phyloP scores from a whole-genome alignment of 495 filamentous ascomycete genomes.

The Aspergillus taichungensis region DNA sequence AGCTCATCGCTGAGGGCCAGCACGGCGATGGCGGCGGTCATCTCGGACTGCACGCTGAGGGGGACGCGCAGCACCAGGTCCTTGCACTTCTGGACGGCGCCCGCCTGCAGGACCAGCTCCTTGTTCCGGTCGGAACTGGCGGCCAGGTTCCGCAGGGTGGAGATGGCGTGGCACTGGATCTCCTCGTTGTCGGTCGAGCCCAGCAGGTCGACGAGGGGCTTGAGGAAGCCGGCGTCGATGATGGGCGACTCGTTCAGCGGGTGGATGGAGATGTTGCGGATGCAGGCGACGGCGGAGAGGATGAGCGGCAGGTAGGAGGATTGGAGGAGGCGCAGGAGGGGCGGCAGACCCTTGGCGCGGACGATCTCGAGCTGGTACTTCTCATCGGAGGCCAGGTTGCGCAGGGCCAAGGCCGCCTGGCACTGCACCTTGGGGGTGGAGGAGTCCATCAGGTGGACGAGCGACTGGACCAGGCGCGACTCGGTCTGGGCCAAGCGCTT shows the following conservation, averaged over 20 bases:
- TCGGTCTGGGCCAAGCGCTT: conserved; percentile 86
- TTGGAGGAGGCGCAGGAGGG: conserved; percentile 80
- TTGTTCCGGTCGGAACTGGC: conserved; percentile 97
- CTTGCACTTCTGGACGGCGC: conserved; percentile 97
- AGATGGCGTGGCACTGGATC: conserved; percentile 97
- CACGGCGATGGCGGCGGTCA: conserved; percentile 98
- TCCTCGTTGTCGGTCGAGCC: conserved; percentile 97
- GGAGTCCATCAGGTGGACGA: conserved; percentile 95
- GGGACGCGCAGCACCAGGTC: conserved; percentile 90
- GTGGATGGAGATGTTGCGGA: conserved; percentile 97
- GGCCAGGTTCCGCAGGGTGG: conserved; percentile 88
- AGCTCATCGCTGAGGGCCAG: conserved; percentile 92
- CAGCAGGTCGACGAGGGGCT: conserved; percentile 84
- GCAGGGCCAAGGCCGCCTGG: conserved; percentile 86
- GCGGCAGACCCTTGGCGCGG: conserved; percentile 69
- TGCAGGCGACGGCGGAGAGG: conserved; percentile 93
- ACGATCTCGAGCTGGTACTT: conserved; percentile 99
- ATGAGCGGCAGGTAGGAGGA: conserved; percentile 94
- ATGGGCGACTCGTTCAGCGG: conserved; percentile 99
- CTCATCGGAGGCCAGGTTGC: conserved; percentile 95
- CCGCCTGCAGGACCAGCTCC: conserved; percentile 87
- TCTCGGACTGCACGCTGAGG: conserved; percentile 91
- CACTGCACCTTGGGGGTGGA: conserved; percentile 97
- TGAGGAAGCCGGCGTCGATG: conserved; percentile 93
- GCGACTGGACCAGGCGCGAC: conserved; percentile 76